A percentile compares a stretch with the other conserved stretches of the same genome.
Evolutionary conservation across 1,284 basidiomycete genomes (phyloP).

Genomic region (Pascua sp.): DNA sequence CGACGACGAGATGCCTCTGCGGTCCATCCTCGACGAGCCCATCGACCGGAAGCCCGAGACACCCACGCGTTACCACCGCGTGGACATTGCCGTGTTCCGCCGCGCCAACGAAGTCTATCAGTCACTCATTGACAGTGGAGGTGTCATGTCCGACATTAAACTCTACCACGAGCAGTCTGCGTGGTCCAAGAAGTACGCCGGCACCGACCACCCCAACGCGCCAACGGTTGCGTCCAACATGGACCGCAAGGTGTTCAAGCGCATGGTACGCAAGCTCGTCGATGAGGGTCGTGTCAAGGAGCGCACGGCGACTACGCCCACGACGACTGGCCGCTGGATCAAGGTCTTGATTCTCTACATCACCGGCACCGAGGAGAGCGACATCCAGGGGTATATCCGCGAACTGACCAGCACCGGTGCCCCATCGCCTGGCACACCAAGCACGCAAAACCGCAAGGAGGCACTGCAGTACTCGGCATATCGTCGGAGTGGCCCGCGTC

Average conservation of each 20-base stretch:
- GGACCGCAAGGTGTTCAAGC: conserved; percentile 35
- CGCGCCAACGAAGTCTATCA: conserved; percentile 33
- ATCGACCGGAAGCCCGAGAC: not conserved
- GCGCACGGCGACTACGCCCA: conserved; percentile 31
- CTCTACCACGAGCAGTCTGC: conserved; percentile 25
- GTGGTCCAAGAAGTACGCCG: conserved; percentile 35
- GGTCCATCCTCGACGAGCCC: conserved; percentile 1
- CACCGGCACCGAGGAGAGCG: conserved; percentile 18
- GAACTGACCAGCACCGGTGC: conserved; percentile 14
- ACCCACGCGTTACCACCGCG: conserved; percentile 8
- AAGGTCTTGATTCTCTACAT: conserved; percentile 23
- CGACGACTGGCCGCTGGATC: conserved; percentile 35
- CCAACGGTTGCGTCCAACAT: conserved; percentile 29
- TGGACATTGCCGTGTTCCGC: conserved; percentile 31
- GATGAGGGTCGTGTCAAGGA: conserved; percentile 29
- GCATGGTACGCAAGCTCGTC: conserved; percentile 19
- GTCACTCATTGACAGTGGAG: conserved; percentile 29
- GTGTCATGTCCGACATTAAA: conserved; percentile 24
- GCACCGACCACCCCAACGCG: conserved; percentile 35
- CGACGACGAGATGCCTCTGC: conserved; percentile 5
- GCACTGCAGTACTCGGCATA: conserved; percentile 17
- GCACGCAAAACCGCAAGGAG: conserved; percentile 1
- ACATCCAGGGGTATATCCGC: conserved; percentile 29
- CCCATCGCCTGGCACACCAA: conserved; percentile 2
- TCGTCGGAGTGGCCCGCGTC: conserved; percentile 5